phyloP scores from a whole-genome alignment of 345 rosid species.

The Toxicodendron radicans region DNA sequence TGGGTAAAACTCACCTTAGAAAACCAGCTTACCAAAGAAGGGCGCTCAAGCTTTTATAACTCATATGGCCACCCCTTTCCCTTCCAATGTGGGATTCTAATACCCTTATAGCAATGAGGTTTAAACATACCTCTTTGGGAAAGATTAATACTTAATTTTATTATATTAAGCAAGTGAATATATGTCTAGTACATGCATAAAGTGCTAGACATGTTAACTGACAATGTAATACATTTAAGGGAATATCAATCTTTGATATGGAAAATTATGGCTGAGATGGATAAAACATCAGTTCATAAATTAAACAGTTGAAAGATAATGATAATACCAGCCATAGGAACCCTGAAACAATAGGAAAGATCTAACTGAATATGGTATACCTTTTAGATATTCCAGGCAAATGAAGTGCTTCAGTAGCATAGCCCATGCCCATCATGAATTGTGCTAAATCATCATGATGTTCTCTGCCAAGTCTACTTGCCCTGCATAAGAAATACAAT shows the following conservation, averaged over 20 bases:
- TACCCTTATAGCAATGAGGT: slow-evolving; percentile 1
- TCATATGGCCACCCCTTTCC: too few species aligned
- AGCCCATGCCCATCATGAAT: slow-evolving; percentile 98
- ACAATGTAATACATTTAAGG: neutral
- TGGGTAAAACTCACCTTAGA: too few species aligned
- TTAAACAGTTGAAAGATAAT: neutral
- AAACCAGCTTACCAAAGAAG: too few species aligned
- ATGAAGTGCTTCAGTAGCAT: slow-evolving; percentile 99
- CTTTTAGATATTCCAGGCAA: slow-evolving; percentile 99
- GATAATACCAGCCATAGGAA: neutral
- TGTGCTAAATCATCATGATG: slow-evolving; percentile 99
- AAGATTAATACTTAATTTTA: neutral
- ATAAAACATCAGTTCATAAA: neutral
- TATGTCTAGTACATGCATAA: neutral
- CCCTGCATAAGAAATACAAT: slow-evolving; percentile 55
- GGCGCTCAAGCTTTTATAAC: too few species aligned
- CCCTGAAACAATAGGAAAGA: neutral
- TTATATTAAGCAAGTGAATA: neutral
- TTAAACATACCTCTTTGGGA: neutral
- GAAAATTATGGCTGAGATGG: neutral
- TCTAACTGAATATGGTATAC: slow-evolving; percentile 27
- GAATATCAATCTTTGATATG: neutral
- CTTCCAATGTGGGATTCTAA: too few species aligned
- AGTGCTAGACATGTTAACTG: neutral
- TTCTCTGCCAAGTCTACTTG: slow-evolving; percentile 97